Base-by-base conservation (phyloP, 768 basidiomycete genomes). In the Plicaturopsis crispa region DNA sequence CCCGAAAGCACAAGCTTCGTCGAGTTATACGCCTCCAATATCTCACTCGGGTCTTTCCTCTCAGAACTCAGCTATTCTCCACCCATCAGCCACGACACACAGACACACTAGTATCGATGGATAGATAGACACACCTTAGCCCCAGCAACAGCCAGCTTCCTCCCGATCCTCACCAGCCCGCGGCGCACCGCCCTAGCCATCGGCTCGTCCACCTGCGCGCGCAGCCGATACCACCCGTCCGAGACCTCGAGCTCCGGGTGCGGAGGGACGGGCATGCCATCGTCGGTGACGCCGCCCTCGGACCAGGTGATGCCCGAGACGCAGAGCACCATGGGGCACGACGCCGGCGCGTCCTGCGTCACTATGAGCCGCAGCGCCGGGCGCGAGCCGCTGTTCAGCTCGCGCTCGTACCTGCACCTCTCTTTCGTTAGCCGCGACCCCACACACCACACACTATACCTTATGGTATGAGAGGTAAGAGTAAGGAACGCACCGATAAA, bases 161-260 rank as follows among this genome's bases (percentile, higher is more conserved):
- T 71, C 2, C 96, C 96, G 4, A 85, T 63, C 28, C 67, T 63
- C 33, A 99, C 72, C 33, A 71, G 65, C 0, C 85, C 81, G 18
- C 70, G 72, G 33, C 67, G 65, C 6, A 85, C 60, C 2, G 88
- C 93, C 31, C 83, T 72, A 2, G 69, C 69, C 16, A 99, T 65
- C 3, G 84, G 73, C 14, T 62, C 60, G 57, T 98, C 96, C 10
- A 88, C 67, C 33, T 70, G 69, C 0, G 90, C 86, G 11, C 79
- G 75, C 5, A 98, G 66, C 20, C 80, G 66, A 51, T 99, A 99
- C 96, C 96, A 99, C 11, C 96, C 96, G 53, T 99, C 96, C 1
- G 91, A 92, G n/a, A 98, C 63, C 58, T 97, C 96, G 5, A 99
- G 59, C 46, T 80, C 74, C 0, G 81, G 73, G 48, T 67, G 58